Percentiles rank a stretch among this genome's conserved stretches.
phyloP scores from a whole-genome alignment of 805 yeast species.

The Hanseniaspora pseudoguilliermondii region DNA sequence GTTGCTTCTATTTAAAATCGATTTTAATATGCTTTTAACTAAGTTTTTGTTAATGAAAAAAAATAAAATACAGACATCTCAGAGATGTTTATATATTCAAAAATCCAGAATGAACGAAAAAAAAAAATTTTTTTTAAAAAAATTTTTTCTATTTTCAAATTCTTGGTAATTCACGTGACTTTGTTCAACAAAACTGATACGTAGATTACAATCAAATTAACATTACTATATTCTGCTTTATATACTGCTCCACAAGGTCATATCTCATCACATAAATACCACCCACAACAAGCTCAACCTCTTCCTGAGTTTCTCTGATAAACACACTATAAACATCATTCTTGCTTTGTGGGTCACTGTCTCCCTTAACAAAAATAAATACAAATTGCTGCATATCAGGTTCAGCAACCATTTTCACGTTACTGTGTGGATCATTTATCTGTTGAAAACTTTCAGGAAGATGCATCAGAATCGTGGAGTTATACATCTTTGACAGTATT shows the following conservation, averaged over 20 bases:
- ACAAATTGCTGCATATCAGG: slow-evolving; percentile 74
- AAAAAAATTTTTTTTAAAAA: neutral
- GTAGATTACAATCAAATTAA: slow-evolving; percentile 25
- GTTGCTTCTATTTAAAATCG: too few relatives aligned
- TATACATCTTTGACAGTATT: slow-evolving; percentile 52
- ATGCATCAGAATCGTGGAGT: slow-evolving; percentile 48
- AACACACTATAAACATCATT: slow-evolving; percentile 26
- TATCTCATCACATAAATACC: slow-evolving; percentile 69
- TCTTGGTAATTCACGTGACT: too few relatives aligned
- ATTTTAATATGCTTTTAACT: too few relatives aligned
- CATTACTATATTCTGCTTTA: slow-evolving; percentile 32
- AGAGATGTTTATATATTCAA: neutral
- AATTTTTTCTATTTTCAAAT: too few relatives aligned
- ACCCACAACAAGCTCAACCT: slow-evolving; percentile 43
- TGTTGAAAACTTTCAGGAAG: slow-evolving; percentile 60
- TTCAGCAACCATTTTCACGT: slow-evolving; percentile 58
- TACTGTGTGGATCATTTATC: slow-evolving; percentile 62
- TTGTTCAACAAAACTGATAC: neutral
- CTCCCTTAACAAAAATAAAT: slow-evolving; percentile 35
- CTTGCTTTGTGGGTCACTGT: slow-evolving; percentile 13
- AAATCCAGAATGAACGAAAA: neutral
- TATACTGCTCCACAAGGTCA: slow-evolving; percentile 34
- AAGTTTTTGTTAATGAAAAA: neutral
- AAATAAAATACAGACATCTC: neutral
- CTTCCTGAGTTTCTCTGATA: slow-evolving; percentile 37